phyloP scores from a whole-genome alignment of 352 stramenopile genomes.

The Phytopythium kandeliae region DNA sequence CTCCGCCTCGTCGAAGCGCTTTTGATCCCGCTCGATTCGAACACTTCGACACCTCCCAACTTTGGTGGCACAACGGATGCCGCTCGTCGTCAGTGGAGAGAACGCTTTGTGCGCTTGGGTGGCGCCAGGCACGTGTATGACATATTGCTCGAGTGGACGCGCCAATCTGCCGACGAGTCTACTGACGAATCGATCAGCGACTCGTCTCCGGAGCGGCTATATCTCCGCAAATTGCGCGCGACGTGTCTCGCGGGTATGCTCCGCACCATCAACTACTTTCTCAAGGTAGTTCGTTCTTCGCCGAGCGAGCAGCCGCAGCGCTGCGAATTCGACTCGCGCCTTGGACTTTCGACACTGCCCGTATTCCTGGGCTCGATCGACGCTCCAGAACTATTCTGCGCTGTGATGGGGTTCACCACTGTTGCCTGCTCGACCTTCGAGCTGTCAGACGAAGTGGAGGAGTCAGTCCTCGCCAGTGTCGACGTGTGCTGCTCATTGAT shows the following conservation, averaged over 20 bases:
- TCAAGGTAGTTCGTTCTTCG: conserved; percentile 13
- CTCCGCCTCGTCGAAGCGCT: conserved; percentile 67
- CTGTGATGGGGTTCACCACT: conserved; percentile 8
- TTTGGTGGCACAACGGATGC: conserved; percentile 9
- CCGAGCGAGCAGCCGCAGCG: neutral
- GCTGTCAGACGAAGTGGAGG: conserved; percentile 22
- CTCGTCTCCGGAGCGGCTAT: conserved; percentile 13
- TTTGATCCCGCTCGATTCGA: conserved; percentile 30
- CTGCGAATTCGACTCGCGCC: conserved; percentile 25
- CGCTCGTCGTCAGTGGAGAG: conserved; percentile 63
- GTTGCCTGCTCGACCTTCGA: conserved; percentile 2
- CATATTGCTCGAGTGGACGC: conserved; percentile 22
- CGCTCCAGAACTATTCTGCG: conserved; percentile 8
- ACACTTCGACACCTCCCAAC: neutral
- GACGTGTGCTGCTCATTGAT: conserved; percentile 22
- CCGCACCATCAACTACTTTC: conserved; percentile 36
- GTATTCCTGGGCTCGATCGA: conserved; percentile 27
- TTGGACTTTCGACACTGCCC: conserved; percentile 25
- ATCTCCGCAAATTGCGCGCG: conserved; percentile 26
- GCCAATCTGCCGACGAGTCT: neutral
- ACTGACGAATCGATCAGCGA: no score
- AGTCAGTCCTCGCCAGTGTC: conserved; percentile 15
- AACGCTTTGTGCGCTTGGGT: conserved; percentile 68
- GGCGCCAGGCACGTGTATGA: conserved; percentile 41
- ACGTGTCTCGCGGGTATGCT: conserved; percentile 54